phyloP scores from a whole-genome alignment of 495 filamentous ascomycete species.

The Penicillium flavigenum region DNA sequence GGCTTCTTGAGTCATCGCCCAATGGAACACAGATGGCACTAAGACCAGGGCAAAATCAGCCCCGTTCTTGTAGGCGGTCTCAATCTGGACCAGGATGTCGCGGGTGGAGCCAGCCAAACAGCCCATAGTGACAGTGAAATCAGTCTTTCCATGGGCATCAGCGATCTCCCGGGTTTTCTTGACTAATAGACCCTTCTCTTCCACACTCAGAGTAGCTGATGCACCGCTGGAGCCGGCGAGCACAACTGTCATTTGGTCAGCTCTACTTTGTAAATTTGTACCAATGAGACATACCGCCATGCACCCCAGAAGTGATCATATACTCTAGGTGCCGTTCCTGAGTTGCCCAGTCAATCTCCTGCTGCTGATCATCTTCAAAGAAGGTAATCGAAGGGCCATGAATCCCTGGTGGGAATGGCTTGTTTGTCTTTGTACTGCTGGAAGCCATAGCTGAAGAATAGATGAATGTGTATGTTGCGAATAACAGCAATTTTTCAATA shows the following conservation, averaged over 20 bases:
- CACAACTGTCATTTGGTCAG: background rate
- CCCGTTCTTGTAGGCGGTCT: slow-evolving; percentile 25
- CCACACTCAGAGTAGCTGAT: slow-evolving; percentile 5
- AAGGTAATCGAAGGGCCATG: background rate
- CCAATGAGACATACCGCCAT: background rate
- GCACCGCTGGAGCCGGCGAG: slow-evolving; percentile 2
- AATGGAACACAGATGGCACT: slow-evolving; percentile 59
- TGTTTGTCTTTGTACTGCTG: background rate
- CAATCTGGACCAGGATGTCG: slow-evolving; percentile 47
- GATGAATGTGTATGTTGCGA: background rate
- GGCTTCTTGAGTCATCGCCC: slow-evolving; percentile 53
- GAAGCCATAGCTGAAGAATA: background rate
- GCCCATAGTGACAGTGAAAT: slow-evolving; percentile 42
- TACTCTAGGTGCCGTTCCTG: background rate
- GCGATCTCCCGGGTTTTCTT: slow-evolving; percentile 53
- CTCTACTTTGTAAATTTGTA: background rate
- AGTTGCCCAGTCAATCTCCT: background rate
- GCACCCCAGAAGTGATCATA: background rate
- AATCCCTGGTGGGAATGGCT: background rate
- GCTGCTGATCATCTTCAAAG: background rate
- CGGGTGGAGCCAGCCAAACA: slow-evolving; percentile 55
- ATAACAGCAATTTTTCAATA: background rate
- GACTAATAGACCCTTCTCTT: slow-evolving; percentile 52
- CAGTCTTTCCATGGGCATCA: slow-evolving; percentile 46
- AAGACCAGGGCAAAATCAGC: slow-evolving; percentile 57